Conservation (phyloP, 495 filamentous ascomycete genomes). For the Aspergillus indologenus region DNA sequence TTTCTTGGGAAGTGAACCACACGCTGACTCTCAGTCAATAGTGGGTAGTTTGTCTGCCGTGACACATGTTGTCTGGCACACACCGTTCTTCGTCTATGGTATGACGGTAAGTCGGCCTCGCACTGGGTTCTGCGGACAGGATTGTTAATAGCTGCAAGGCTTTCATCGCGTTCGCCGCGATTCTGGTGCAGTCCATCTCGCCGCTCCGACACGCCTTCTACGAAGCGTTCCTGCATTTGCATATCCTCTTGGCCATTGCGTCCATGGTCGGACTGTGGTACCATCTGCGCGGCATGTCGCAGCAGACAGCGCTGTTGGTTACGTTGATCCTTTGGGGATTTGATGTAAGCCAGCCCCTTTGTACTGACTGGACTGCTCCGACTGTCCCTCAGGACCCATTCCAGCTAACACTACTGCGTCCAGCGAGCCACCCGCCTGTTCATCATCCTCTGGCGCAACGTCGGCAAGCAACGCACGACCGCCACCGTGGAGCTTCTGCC, state of each 20-base stretch:
- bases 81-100: constrained; percentile 35
- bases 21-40: not conserved
- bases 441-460: constrained; percentile 60
- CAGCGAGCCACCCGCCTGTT: constrained; percentile 55
- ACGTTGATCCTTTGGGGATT: constrained; percentile 41
- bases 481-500: constrained; percentile 53
- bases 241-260: constrained; percentile 48
- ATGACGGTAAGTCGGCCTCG: constrained; percentile 29
- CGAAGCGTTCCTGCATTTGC: constrained; percentile 55
- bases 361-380: not conserved
- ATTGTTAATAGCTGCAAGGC: constrained; percentile 22
- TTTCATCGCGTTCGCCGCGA: constrained; percentile 44
- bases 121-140: too few relatives aligned
- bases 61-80: constrained; percentile 31
- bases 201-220: constrained; percentile 57
- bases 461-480: constrained; percentile 37
- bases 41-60: constrained; percentile 21
- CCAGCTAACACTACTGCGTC: constrained; percentile 21
- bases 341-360: constrained; percentile 30
- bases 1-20: constrained; percentile 4
- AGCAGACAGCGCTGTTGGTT: constrained; percentile 37
- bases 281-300: constrained; percentile 46
- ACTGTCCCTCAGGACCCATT: constrained; percentile 22
- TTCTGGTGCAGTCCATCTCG: constrained; percentile 49
- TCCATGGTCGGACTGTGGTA: constrained; percentile 53